A percentile compares a stretch with the other conserved stretches of the same genome.
These are phyloP conservation scores for Aspergillus sp. DNA, from an alignment of 2,329 filamentous ascomycete genomes.

Conservation along the genomic window DNA sequence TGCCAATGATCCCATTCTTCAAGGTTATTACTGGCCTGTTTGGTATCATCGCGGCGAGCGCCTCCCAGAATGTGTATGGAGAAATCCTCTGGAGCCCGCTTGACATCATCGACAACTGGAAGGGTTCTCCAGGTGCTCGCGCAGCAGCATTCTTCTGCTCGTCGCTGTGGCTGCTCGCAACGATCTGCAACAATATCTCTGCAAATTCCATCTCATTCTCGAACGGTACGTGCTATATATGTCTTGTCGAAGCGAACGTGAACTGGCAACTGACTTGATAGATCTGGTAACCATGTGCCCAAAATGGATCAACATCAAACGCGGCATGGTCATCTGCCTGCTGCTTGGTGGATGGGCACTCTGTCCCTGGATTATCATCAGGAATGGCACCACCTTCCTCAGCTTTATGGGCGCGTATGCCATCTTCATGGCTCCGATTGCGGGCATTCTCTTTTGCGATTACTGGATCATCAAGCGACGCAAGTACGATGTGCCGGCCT, in stretches of 20 bases:
- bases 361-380: slow-evolving; percentile 11
- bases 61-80: slow-evolving; percentile 6
- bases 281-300: slow-evolving; percentile 5
- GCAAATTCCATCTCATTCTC: slow-evolving; percentile 9
- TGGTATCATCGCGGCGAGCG: slow-evolving; percentile 5
- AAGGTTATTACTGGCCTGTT: slow-evolving; percentile 4
- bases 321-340: slow-evolving; percentile 9
- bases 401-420: slow-evolving; percentile 7
- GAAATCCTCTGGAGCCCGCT: slow-evolving; percentile 6
- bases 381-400: slow-evolving; percentile 4
- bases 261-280: background rate
- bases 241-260: background rate
- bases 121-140: background rate
- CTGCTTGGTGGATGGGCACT: slow-evolving; percentile 6
- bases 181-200: slow-evolving; percentile 11
- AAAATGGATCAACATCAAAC: slow-evolving; percentile 9
- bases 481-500: slow-evolving; percentile 3
- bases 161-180: background rate
- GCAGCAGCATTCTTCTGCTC: slow-evolving; percentile 10
- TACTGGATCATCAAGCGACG: slow-evolving; percentile 7
- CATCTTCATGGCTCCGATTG: slow-evolving; percentile 7
- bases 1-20: slow-evolving; percentile 6
- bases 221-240: background rate
- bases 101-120: slow-evolving; percentile 6
- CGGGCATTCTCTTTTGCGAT: slow-evolving; percentile 7